Percentiles rank a stretch among this genome's conserved stretches.
These are phyloP conservation scores for Dipodascus geniculatus DNA, from an alignment of 805 yeast species.

Conservation along the genomic window DNA sequence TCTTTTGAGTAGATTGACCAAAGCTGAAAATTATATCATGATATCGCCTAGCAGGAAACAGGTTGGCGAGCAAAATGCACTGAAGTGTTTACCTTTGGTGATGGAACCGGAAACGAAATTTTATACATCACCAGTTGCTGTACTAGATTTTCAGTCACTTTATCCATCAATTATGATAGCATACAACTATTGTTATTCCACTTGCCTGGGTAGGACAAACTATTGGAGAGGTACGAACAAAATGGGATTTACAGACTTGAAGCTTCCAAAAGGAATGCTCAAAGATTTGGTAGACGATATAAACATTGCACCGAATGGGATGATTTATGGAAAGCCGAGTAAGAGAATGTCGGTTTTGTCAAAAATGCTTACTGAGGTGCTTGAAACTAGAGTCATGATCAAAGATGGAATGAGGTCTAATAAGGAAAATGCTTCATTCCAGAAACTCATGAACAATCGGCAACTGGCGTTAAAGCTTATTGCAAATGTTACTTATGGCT, in stretches of 20 bases:
- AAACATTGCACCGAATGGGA: slow-evolving; percentile 76
- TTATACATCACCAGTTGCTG: slow-evolving; percentile 82
- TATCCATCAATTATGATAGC: slow-evolving; percentile 92
- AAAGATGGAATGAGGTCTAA: slow-evolving; percentile 56
- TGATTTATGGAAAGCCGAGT: slow-evolving; percentile 55
- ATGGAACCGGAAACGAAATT: slow-evolving; percentile 85
- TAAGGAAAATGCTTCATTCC: slow-evolving; percentile 21
- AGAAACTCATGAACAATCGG: slow-evolving; percentile 53
- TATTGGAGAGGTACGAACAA: slow-evolving; percentile 25
- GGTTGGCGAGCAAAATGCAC: slow-evolving; percentile 73
- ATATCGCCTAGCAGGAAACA: slow-evolving; percentile 71
- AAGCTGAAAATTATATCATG: slow-evolving; percentile 59
- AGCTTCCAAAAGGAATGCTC: slow-evolving; percentile 46
- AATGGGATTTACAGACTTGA: slow-evolving; percentile 29
- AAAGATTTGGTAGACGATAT: slow-evolving; percentile 42
- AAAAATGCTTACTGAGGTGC: slow-evolving; percentile 71
- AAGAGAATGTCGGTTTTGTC: slow-evolving; percentile 66
- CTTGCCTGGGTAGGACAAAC: slow-evolving; percentile 28
- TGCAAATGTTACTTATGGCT: slow-evolving; percentile 95
- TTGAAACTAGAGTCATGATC: slow-evolving; percentile 69
- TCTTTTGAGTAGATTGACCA: slow-evolving; percentile 59
- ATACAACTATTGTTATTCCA: slow-evolving; percentile 56
- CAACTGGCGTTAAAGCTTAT: slow-evolving; percentile 81
- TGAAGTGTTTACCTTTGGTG: slow-evolving; percentile 80
- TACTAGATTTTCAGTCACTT: slow-evolving; percentile 84